phyloP scores from a whole-genome alignment of 2,329 filamentous ascomycete species.

The Bretziella fagacearum region DNA sequence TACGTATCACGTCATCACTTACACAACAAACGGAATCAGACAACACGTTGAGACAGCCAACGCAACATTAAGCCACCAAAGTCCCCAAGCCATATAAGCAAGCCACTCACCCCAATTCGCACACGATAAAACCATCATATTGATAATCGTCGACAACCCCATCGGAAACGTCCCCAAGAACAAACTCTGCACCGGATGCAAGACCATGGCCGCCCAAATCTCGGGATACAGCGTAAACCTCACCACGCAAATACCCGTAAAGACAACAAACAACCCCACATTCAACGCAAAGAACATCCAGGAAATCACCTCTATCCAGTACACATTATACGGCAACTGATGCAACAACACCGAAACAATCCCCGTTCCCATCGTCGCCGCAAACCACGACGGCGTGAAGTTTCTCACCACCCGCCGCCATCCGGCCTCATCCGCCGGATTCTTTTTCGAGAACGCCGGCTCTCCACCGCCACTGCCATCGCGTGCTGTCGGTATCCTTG shows the following conservation, averaged over 20 bases:
- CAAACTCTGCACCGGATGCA: constrained; percentile 47
- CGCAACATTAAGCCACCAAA: constrained; percentile 41
- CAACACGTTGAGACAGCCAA: constrained; percentile 37
- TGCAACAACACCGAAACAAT: constrained; percentile 47
- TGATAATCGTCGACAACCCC: constrained; percentile 50
- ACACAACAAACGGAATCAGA: constrained; percentile 41
- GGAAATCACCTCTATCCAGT: constrained; percentile 41
- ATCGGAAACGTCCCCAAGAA: constrained; percentile 55
- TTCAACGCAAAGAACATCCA: constrained; percentile 46
- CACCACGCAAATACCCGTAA: constrained; percentile 35
- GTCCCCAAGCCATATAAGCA: constrained; percentile 35
- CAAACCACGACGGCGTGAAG: constrained; percentile 42
- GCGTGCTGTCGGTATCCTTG: neutral
- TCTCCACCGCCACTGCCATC: neutral
- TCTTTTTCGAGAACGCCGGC: neutral
- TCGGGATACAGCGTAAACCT: constrained; percentile 49
- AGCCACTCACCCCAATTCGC: constrained; percentile 44
- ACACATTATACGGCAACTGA: constrained; percentile 41
- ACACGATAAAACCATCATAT: constrained; percentile 45
- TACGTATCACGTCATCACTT: constrained; percentile 16
- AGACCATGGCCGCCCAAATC: constrained; percentile 49
- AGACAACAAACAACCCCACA: constrained; percentile 36
- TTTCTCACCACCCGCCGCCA: constrained; percentile 33
- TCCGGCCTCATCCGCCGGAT: constrained; percentile 21
- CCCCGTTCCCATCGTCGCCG: constrained; percentile 49